Evolutionary conservation across 2,329 filamentous ascomycete genomes (phyloP).

Genomic region (Epichloe amarillans): DNA sequence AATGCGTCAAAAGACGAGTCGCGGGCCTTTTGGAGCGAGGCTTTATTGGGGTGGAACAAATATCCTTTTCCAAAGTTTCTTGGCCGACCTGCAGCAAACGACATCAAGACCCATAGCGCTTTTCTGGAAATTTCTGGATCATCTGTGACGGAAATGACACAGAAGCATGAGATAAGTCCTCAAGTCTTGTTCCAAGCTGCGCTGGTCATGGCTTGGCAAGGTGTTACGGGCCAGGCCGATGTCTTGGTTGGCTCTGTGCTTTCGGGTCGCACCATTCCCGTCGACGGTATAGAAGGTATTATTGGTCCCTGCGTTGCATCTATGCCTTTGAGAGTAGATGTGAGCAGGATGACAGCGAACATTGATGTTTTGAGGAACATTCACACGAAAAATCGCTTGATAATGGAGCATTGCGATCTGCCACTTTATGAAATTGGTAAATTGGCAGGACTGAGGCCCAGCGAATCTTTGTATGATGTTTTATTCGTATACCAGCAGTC

Average conservation of each 20-base stretch:
- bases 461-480: conserved; percentile 56
- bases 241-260: conserved; percentile 66
- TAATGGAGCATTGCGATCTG: conserved; percentile 49
- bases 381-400: conserved; percentile 51
- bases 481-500: conserved; percentile 80
- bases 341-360: conserved; percentile 36
- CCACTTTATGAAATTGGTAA: conserved; percentile 59
- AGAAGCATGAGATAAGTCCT: conserved; percentile 36
- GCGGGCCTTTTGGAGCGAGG: conserved; percentile 55
- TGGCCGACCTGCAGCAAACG: conserved; percentile 8
- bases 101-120: conserved; percentile 4
- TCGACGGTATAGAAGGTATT: conserved; percentile 56
- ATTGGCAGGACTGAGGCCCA: conserved; percentile 37
- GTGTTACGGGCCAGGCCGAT: conserved; percentile 51
- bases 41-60: conserved; percentile 44
- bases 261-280: conserved; percentile 64
- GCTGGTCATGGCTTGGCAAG: conserved; percentile 49
- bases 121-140: conserved; percentile 9
- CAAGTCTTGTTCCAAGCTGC: conserved; percentile 69
- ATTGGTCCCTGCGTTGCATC: conserved; percentile 71
- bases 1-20: conserved; percentile 25
- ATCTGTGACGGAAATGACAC: conserved; percentile 20
- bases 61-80: conserved; percentile 39
- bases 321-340: conserved; percentile 55
- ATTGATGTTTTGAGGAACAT: conserved; percentile 49